Base-by-base conservation (phyloP, 495 filamentous ascomycete genomes). In the Penicillium maclennaniae region DNA sequence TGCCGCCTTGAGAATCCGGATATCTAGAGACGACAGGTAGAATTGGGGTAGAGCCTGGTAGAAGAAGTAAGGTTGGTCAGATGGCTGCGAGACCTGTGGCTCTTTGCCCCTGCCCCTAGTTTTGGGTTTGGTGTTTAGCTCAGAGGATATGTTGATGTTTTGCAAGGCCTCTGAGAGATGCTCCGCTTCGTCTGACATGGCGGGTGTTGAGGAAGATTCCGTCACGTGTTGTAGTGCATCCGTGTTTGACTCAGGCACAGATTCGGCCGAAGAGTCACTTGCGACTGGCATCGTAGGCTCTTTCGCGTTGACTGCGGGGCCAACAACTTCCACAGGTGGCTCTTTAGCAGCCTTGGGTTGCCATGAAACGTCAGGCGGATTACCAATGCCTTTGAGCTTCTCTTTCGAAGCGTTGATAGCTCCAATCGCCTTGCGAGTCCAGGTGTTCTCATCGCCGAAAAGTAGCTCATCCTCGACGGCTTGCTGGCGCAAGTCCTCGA, bases 21-120 rank as follows among this genome's bases (percentile, higher is more conserved):
- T 97, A 65, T 98, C 93, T 9, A 98, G 81, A 7, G 93, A 84
- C 0, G 92, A 95, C 20, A 98, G 80, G 62, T 97, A 98, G 49
- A 93, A 90, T 53, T 98, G 93, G 23, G 87, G 84, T 21, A 93
- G 76, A 5, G 90, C 85, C 58, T 92, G 88, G 66, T 97, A 98
- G 67, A 97, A 98, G 69, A 85, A 91, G 53, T 91, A 75, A 47
- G 78, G 62, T 49, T 80, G 69, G 58, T 76, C 67, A 25, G 69
- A 56, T 15, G 59, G 43, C 23, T 69, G 62, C 39, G 66, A 46
- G 5, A 45, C 55, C 39, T 66, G 68, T 34, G 54, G 61, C 45
- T 66, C 63, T 43, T 69, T 70, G 39, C 55, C 49, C 23, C 49
- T 59, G 42, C 53, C 47, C 23, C 54, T 63, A 23, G 60, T 60